Conservation (phyloP, 129 eudicot species). For the Flaveria robusta region DNA sequence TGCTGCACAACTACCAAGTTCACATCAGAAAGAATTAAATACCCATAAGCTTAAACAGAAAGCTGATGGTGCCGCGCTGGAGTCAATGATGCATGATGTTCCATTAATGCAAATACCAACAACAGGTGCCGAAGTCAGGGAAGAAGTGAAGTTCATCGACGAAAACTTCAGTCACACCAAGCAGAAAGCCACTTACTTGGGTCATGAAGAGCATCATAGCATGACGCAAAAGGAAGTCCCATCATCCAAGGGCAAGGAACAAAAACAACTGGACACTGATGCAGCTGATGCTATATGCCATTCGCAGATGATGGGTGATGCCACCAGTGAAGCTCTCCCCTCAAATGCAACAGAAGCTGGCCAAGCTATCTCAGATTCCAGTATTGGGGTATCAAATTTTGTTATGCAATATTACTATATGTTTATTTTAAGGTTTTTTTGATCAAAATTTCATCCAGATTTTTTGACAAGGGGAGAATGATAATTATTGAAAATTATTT, state of each 20-base stretch:
- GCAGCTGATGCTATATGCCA: constrained; percentile 16
- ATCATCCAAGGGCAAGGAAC: constrained; percentile 20
- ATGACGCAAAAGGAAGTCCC: constrained; percentile 31
- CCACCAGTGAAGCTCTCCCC: constrained; percentile 29
- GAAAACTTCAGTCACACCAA: constrained; percentile 38
- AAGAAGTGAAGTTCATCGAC: constrained; percentile 49
- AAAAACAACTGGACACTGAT: constrained; percentile 39
- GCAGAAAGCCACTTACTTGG: constrained; percentile 34
- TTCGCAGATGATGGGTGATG: constrained; percentile 36
- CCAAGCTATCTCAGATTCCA: constrained; percentile 30
- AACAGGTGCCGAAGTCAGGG: constrained; percentile 30
- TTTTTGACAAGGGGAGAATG: background rate
- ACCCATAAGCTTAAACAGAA: constrained; percentile 22
- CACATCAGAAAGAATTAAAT: constrained; percentile 30
- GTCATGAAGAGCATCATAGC: constrained; percentile 25
- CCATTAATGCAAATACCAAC: constrained; percentile 32
- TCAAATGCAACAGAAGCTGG: constrained; percentile 45
- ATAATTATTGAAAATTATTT: constrained; percentile 2
- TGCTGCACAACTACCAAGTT: constrained; percentile 34
- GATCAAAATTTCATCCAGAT: background rate
- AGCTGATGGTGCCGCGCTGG: constrained; percentile 25
- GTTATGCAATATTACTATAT: background rate
- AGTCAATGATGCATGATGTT: constrained; percentile 17
- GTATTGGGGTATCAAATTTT: constrained; percentile 41
- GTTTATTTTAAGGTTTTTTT: background rate